Evolutionary conservation across 2,329 filamentous ascomycete species (phyloP).

Genomic region (Knufia petricola): DNA sequence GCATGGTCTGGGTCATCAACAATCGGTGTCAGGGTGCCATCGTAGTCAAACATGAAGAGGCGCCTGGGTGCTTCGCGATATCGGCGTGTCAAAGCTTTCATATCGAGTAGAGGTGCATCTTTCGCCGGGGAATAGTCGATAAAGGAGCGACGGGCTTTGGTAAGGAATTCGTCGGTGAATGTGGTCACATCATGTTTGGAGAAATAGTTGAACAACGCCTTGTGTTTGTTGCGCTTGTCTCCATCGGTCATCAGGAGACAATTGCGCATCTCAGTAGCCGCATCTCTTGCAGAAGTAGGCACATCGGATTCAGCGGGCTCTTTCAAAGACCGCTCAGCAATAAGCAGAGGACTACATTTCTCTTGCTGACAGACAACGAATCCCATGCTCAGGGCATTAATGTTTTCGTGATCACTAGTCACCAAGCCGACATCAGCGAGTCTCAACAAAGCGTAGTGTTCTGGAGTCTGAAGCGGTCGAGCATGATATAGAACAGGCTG

Average conservation of each 20-base stretch:
- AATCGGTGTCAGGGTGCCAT: constrained; percentile 91
- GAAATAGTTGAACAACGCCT: constrained; percentile 71
- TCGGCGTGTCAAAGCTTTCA: constrained; percentile 57
- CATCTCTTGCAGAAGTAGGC: constrained; percentile 68
- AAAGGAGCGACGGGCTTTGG: constrained; percentile 48
- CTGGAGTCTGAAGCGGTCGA: constrained; percentile 39
- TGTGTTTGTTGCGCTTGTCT: constrained; percentile 59
- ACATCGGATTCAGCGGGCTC: constrained; percentile 98
- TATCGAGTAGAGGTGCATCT: constrained; percentile 74
- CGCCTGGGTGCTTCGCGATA: constrained; percentile 69
- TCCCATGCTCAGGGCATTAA: constrained; percentile 95
- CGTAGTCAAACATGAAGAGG: constrained; percentile 98
- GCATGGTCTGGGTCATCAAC: constrained; percentile 84
- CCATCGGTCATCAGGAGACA: constrained; percentile 67
- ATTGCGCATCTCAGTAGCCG: constrained; percentile 54
- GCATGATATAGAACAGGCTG: constrained; percentile 81
- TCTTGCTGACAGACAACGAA: constrained; percentile 89
- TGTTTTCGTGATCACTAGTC: constrained; percentile 89
- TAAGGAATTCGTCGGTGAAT: constrained; percentile 72
- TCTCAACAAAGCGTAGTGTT: constrained; percentile 90
- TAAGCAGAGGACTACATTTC: constrained; percentile 74
- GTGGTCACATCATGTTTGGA: constrained; percentile 74
- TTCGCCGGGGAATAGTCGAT: constrained; percentile 68
- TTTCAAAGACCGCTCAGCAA: constrained; percentile 87
- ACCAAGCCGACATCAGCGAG: constrained; percentile 87